Conservation (phyloP, 306 rosid species). For the Glycyrrhiza uralensis region DNA sequence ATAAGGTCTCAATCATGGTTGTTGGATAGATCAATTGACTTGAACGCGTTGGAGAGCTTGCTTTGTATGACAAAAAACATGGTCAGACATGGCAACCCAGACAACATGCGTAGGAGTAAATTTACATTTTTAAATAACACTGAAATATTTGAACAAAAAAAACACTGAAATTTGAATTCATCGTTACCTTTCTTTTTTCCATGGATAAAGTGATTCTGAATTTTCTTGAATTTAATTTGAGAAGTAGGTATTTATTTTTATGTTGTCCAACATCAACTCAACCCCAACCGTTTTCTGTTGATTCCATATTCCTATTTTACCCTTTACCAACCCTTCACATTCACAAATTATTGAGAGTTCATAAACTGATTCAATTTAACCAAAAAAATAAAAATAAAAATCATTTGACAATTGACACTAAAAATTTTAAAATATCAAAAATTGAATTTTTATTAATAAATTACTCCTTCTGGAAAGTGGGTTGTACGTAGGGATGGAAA, state of each 20-base stretch:
- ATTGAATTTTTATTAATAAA: too few relatives aligned
- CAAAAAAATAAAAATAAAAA: too few relatives aligned
- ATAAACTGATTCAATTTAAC: background rate
- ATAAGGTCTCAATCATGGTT: background rate
- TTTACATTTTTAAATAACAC: background rate
- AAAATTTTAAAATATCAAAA: too few relatives aligned
- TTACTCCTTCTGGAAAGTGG: too few relatives aligned
- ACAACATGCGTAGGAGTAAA: background rate
- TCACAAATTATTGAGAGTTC: background rate
- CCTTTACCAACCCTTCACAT: background rate
- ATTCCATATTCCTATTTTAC: background rate
- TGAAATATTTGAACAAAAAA: background rate
- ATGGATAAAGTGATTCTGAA: background rate
- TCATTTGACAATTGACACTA: too few relatives aligned
- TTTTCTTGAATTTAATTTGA: background rate
- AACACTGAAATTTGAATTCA: background rate
- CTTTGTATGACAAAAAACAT: conserved; percentile 10
- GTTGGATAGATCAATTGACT: background rate
- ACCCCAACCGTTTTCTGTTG: background rate
- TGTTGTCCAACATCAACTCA: background rate
- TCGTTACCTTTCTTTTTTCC: background rate
- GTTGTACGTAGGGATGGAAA: too few relatives aligned
- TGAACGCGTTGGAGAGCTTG: background rate
- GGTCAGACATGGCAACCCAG: background rate
- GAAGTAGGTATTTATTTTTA: background rate